Evolutionary conservation across 73 alveolate species (phyloP).

Genomic region (Urostyla sp.): DNA sequence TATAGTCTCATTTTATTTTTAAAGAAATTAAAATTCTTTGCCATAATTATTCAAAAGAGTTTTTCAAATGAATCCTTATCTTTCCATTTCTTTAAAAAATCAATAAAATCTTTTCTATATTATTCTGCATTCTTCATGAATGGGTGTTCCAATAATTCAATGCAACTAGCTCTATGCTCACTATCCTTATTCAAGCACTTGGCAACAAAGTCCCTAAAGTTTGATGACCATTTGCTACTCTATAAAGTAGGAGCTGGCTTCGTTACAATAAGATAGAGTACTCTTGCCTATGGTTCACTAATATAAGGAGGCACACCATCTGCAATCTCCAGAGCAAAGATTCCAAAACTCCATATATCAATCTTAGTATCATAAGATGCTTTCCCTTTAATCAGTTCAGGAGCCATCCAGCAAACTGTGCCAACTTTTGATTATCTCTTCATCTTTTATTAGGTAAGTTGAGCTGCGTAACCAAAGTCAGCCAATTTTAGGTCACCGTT

Average conservation of each 20-base stretch:
- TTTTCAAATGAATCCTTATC: conserved; percentile 45
- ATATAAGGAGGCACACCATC: conserved; percentile 73
- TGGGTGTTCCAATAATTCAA: conserved; percentile 26
- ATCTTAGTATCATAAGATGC: conserved; percentile 60
- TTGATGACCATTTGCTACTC: conserved; percentile 41
- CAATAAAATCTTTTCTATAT: conserved; percentile 44
- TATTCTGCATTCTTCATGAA: conserved; percentile 42
- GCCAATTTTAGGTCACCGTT: conserved; percentile 69
- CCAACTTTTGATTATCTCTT: conserved; percentile 62
- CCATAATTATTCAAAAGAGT: background rate
- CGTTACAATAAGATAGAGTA: conserved; percentile 63
- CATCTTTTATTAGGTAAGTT: conserved; percentile 45
- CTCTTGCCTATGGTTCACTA: conserved; percentile 55
- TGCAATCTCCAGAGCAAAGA: conserved; percentile 71
- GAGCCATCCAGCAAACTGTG: conserved; percentile 81
- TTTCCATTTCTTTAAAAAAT: conserved; percentile 34
- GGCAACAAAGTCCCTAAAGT: conserved; percentile 52
- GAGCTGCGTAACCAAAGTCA: conserved; percentile 75
- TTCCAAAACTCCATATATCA: conserved; percentile 78
- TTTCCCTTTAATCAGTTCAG: conserved; percentile 68
- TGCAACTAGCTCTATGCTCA: conserved; percentile 41
- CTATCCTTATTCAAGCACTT: conserved; percentile 52
- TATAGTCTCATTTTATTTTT: no score
- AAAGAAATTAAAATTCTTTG: no score
- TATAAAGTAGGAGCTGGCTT: conserved; percentile 55